Conservation (phyloP, 2,329 filamentous ascomycete genomes). For the Microsporum canis region DNA sequence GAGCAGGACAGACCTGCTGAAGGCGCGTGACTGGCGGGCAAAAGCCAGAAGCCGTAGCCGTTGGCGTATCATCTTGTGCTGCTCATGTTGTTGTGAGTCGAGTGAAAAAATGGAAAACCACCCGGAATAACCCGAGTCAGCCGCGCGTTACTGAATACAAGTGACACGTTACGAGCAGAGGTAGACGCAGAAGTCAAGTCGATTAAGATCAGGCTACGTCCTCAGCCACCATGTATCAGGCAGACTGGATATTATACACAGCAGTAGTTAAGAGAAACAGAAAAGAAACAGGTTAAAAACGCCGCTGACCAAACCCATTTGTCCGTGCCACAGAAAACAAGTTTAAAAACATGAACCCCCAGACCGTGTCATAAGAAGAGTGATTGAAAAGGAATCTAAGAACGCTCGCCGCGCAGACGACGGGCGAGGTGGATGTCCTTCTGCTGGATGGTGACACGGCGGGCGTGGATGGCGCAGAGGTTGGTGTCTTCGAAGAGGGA, state of each 20-base stretch:
- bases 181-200: background rate
- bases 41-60: too few species aligned
- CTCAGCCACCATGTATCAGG: background rate
- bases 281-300: slow-evolving; percentile 8
- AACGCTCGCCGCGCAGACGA: slow-evolving; percentile 86
- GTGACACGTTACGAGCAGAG: background rate
- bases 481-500: slow-evolving; percentile 98
- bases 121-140: background rate
- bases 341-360: slow-evolving; percentile 4
- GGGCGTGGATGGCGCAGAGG: slow-evolving; percentile 96
- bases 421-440: slow-evolving; percentile 97
- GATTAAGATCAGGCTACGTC: background rate
- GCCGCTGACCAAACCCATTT: slow-evolving; percentile 12
- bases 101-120: background rate
- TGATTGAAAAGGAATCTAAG: slow-evolving; percentile 41
- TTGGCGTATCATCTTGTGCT: background rate
- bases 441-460: slow-evolving; percentile 89
- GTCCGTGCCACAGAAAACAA: slow-evolving; percentile 8
- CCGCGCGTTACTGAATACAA: background rate
- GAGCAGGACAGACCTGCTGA: too few species aligned
- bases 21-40: too few species aligned
- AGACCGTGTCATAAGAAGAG: slow-evolving; percentile 6
- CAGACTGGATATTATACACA: slow-evolving; percentile 11
- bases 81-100: background rate
- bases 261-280: background rate